phyloP scores from a whole-genome alignment of 2,329 filamentous ascomycete genomes.

The Cladosporium velox region DNA sequence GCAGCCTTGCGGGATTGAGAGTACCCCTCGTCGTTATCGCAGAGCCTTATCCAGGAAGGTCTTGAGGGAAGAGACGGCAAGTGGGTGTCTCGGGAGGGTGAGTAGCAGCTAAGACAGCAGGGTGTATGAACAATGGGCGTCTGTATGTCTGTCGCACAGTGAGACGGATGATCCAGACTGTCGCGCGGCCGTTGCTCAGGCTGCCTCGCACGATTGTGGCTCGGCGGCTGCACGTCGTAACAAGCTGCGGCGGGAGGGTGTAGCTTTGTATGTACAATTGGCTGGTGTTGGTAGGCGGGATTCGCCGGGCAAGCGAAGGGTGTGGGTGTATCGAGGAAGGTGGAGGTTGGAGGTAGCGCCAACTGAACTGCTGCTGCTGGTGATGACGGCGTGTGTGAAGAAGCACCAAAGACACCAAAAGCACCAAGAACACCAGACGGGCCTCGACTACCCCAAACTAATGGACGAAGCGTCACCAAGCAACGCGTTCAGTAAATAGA shows the following conservation, averaged over 20 bases:
- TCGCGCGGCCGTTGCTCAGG: conserved; percentile 3
- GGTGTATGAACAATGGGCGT: background rate
- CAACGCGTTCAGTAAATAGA: conserved; percentile 20
- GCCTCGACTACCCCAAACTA: conserved; percentile 1
- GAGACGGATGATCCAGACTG: conserved; percentile 10
- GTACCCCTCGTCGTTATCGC: background rate
- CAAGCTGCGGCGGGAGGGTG: background rate
- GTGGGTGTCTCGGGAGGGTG: conserved; percentile 11
- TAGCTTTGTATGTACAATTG: conserved; percentile 1
- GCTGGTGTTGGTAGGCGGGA: background rate
- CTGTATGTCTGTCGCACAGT: conserved; percentile 12
- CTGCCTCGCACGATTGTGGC: conserved; percentile 11
- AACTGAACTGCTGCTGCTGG: background rate
- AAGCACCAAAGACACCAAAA: too few relatives aligned
- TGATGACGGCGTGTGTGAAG: conserved; percentile 13
- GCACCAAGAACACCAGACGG: background rate
- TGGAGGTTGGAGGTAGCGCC: background rate
- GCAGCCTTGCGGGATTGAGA: background rate
- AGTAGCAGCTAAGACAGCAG: background rate
- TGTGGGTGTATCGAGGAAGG: background rate
- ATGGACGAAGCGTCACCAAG: conserved; percentile 11
- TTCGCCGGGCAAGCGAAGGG: background rate
- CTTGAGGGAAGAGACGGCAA: background rate
- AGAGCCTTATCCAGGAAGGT: conserved; percentile 9
- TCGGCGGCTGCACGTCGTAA: conserved; percentile 14